These are phyloP conservation scores for Phlebopus sp. DNA, from an alignment of 1,284 basidiomycete genomes.

Conservation along the genomic window DNA sequence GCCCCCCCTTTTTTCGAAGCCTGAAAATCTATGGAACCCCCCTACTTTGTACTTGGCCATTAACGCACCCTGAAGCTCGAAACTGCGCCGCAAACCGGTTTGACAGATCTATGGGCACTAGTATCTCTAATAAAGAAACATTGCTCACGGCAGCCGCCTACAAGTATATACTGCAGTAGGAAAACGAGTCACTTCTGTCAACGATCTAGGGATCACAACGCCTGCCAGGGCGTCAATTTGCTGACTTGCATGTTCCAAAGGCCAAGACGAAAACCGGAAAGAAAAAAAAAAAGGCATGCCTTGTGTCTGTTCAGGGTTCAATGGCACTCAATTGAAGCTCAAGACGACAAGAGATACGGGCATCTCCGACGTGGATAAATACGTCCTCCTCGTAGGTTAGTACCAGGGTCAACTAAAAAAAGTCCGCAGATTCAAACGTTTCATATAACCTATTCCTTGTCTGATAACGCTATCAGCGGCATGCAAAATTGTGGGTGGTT, in stretches of 20 bases:
- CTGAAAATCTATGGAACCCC: too few species aligned
- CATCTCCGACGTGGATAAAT: too few species aligned
- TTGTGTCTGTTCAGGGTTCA: slow-evolving; percentile 53
- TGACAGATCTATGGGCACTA: slow-evolving; percentile 2
- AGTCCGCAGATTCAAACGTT: too few species aligned
- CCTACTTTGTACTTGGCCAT: too few species aligned
- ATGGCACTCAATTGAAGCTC: slow-evolving; percentile 64
- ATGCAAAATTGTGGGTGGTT: too few species aligned
- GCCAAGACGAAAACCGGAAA: slow-evolving; percentile 72
- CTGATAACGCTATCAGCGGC: slow-evolving; percentile 40
- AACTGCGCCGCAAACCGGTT: slow-evolving; percentile 26
- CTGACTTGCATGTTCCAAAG: slow-evolving; percentile 55
- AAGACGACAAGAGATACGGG: slow-evolving; percentile 31
- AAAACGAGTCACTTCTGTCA: background rate
- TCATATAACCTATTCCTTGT: too few species aligned
- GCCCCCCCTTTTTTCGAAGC: too few species aligned
- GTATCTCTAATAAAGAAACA: background rate
- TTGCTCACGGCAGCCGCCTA: slow-evolving; percentile 59
- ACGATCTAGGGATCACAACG: background rate
- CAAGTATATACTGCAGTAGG: slow-evolving; percentile 38
- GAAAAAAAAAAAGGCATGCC: slow-evolving; percentile 72
- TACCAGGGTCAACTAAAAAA: too few species aligned
- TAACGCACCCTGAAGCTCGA: slow-evolving; percentile 13
- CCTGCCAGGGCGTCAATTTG: too few species aligned
- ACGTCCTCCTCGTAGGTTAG: too few species aligned